A percentile compares a stretch with the other conserved stretches of the same genome.
Evolutionary conservation across 2,329 filamentous ascomycete genomes (phyloP).

Genomic region (Beauveria bassiana): DNA sequence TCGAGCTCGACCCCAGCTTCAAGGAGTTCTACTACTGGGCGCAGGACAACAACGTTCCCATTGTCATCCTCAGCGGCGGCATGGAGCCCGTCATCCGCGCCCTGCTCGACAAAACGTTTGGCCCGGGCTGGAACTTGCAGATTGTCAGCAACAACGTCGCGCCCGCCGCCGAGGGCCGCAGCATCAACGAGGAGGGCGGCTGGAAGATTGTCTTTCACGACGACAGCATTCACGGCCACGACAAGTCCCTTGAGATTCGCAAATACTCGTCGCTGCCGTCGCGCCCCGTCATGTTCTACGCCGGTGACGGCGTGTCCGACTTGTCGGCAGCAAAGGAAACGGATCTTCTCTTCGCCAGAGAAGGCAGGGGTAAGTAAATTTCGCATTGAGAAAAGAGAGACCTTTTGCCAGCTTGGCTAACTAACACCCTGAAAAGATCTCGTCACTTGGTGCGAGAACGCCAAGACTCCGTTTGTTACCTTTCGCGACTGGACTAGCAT

Average conservation of each 20-base stretch:
- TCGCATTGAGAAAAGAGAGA: no score
- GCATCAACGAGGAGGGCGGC: conserved; percentile 69
- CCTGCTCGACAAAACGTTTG: conserved; percentile 71
- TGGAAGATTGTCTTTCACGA: conserved; percentile 90
- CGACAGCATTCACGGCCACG: conserved; percentile 85
- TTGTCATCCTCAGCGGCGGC: conserved; percentile 84
- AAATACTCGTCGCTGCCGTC: conserved; percentile 73
- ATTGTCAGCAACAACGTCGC: conserved; percentile 84
- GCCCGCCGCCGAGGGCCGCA: conserved; percentile 50
- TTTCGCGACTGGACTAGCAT: conserved; percentile 83
- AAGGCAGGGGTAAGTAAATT: conserved; percentile 60
- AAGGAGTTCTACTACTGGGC: conserved; percentile 82
- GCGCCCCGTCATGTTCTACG: conserved; percentile 84
- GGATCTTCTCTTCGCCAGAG: conserved; percentile 88
- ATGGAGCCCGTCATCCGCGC: conserved; percentile 90
- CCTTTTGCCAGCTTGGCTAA: not conserved
- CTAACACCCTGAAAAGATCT: conserved; percentile 57
- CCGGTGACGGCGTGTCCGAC: conserved; percentile 89
- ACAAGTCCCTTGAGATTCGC: conserved; percentile 87
- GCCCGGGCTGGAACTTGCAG: conserved; percentile 71
- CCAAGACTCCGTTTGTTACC: conserved; percentile 78
- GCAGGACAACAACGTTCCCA: conserved; percentile 72
- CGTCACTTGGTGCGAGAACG: conserved; percentile 75
- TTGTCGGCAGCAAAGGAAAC: conserved; percentile 88
- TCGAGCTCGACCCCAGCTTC: conserved; percentile 84